Conservation (phyloP, 768 basidiomycete genomes). For the Nidularia sp. region DNA sequence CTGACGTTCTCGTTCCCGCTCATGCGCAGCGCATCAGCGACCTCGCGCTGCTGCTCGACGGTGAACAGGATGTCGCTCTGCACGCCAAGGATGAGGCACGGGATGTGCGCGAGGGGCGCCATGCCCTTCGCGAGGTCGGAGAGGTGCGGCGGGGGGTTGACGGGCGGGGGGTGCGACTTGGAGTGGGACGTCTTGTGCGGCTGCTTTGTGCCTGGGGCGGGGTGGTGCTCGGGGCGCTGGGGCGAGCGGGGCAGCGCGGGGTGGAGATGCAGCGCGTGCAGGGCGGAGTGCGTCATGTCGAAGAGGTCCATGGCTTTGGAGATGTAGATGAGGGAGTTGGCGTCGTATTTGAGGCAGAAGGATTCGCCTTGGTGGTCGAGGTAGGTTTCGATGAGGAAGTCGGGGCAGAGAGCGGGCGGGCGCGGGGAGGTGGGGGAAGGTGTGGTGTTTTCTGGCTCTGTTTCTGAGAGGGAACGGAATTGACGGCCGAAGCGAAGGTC, state of each 20-base stretch:
- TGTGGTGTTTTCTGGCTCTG: conserved; percentile 14
- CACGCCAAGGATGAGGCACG: conserved; percentile 85
- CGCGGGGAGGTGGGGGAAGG: too few relatives aligned
- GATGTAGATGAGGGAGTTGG: conserved; percentile 97
- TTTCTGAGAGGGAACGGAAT: conserved; percentile 40
- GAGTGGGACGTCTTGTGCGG: conserved; percentile 45
- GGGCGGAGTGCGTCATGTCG: conserved; percentile 82
- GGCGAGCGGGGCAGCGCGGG: conserved; percentile 14
- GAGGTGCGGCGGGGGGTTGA: conserved; percentile 72
- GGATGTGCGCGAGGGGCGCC: conserved; percentile 67
- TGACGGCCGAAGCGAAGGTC: conserved; percentile 94
- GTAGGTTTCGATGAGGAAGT: conserved; percentile 98
- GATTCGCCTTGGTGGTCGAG: conserved; percentile 96
- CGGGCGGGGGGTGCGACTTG: conserved; percentile 70
- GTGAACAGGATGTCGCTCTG: conserved; percentile 97
- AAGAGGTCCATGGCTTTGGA: conserved; percentile 99
- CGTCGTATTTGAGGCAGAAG: conserved; percentile 98
- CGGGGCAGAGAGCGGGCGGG: conserved; percentile 84
- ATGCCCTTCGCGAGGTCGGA: conserved; percentile 77
- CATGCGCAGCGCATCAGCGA: conserved; percentile 88
- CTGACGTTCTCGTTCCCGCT: conserved; percentile 86
- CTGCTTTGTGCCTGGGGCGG: conserved; percentile 9
- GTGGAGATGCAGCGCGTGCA: conserved; percentile 62
- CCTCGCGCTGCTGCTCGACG: conserved; percentile 94
- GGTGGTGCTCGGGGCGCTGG: conserved; percentile 11